Conservation (phyloP, 2,329 filamentous ascomycete genomes). For the Trichoderma brevicompactum region DNA sequence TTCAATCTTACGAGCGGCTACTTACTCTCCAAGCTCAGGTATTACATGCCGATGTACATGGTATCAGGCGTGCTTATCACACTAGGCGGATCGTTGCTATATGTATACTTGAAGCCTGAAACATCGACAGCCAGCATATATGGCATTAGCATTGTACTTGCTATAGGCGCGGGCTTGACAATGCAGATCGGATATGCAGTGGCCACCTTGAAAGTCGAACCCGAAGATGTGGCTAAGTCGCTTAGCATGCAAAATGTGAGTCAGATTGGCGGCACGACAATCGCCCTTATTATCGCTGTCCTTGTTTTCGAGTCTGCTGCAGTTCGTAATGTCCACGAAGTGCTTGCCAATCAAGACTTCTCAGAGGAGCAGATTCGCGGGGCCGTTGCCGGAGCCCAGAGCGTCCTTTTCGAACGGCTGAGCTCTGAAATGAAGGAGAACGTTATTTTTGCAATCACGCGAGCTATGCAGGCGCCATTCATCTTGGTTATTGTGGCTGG, state of each 20-base stretch:
- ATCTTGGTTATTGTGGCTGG: constrained; percentile 23
- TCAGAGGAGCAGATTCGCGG: constrained; percentile 10
- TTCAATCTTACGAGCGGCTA: no score
- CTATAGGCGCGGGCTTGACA: constrained; percentile 25
- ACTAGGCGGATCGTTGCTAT: constrained; percentile 11
- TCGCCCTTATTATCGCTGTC: constrained; percentile 36
- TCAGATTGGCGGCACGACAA: constrained; percentile 37
- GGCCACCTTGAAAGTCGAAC: constrained; percentile 32
- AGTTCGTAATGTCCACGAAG: constrained; percentile 4
- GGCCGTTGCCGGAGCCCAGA: constrained; percentile 24
- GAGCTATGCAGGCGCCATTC: constrained; percentile 17
- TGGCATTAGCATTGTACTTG: constrained; percentile 25
- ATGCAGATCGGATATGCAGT: constrained; percentile 39
- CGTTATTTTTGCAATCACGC: constrained; percentile 10
- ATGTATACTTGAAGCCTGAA: background rate
- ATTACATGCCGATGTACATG: constrained; percentile 25
- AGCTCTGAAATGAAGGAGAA: background rate
- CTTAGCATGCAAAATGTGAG: constrained; percentile 36
- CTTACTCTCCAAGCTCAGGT: constrained; percentile 13
- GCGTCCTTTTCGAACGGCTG: constrained; percentile 9
- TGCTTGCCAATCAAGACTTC: constrained; percentile 4
- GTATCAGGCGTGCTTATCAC: constrained; percentile 22
- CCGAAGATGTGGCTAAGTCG: background rate
- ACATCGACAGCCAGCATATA: constrained; percentile 26
- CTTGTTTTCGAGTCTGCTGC: constrained; percentile 41